These are phyloP conservation scores for Chalciporus sp. DNA, from an alignment of 1,284 basidiomycete species.

Conservation along the genomic window DNA sequence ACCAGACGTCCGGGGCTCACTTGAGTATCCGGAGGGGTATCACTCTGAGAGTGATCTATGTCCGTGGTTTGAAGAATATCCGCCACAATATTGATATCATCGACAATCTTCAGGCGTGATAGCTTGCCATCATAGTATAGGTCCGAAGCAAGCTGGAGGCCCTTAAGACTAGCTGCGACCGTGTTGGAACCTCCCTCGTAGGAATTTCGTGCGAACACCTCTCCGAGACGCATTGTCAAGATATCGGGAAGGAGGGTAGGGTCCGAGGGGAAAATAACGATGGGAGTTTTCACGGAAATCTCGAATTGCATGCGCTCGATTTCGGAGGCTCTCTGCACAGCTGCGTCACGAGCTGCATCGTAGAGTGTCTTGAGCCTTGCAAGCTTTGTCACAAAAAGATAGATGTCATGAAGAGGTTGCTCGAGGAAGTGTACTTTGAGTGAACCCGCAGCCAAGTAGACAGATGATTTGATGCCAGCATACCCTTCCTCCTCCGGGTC, in stretches of 20 bases:
- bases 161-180: slow-evolving; percentile 80
- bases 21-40: slow-evolving; percentile 68
- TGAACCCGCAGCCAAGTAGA: slow-evolving; percentile 89
- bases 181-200: slow-evolving; percentile 65
- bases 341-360: slow-evolving; percentile 92
- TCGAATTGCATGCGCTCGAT: slow-evolving; percentile 93
- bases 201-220: slow-evolving; percentile 83
- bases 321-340: slow-evolving; percentile 88
- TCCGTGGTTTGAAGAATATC: slow-evolving; percentile 66
- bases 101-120: slow-evolving; percentile 82
- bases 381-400: slow-evolving; percentile 85
- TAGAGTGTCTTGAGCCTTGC: slow-evolving; percentile 93
- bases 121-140: slow-evolving; percentile 52
- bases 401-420: slow-evolving; percentile 84
- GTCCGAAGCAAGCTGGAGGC: slow-evolving; percentile 84
- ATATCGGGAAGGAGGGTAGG: slow-evolving; percentile 66
- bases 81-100: slow-evolving; percentile 84
- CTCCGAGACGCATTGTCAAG: slow-evolving; percentile 85
- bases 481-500: slow-evolving; percentile 73
- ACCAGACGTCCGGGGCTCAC: slow-evolving; percentile 41
- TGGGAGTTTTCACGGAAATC: slow-evolving; percentile 89
- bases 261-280: slow-evolving; percentile 86
- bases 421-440: slow-evolving; percentile 91
- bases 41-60: slow-evolving; percentile 52
- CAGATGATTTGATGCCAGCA: slow-evolving; percentile 84